Percentiles rank a stretch among this genome's conserved stretches.
These are phyloP conservation scores for Plicaturopsis crispa DNA, from an alignment of 768 basidiomycete genomes.

Conservation along the genomic window DNA sequence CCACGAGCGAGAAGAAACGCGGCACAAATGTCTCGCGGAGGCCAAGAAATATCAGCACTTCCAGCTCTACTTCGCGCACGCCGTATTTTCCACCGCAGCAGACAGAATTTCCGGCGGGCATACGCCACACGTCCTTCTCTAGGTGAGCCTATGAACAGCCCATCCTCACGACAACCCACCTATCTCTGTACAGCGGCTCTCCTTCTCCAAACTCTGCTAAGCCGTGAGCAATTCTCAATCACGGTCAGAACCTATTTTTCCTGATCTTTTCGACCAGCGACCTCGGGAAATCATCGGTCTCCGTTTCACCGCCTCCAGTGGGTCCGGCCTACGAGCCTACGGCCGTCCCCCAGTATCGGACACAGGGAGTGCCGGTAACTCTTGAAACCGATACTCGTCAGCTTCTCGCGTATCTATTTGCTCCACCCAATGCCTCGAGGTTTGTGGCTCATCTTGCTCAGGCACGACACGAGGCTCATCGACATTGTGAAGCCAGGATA, in stretches of 20 bases:
- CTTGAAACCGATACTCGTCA: slow-evolving; percentile 38
- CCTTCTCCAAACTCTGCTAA: too few relatives aligned
- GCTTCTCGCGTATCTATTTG: slow-evolving; percentile 65
- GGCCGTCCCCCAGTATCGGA: slow-evolving; percentile 13
- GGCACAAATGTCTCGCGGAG: slow-evolving; percentile 46
- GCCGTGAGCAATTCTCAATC: too few relatives aligned
- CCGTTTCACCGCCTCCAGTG: slow-evolving; percentile 17
- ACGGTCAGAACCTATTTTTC: slow-evolving; percentile 3
- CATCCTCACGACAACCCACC: slow-evolving; percentile 17
- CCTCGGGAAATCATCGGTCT: too few relatives aligned
- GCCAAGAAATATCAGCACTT: slow-evolving; percentile 54
- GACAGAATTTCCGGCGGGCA: too few relatives aligned
- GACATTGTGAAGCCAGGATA: too few relatives aligned
- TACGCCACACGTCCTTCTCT: too few relatives aligned
- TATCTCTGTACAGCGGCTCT: too few relatives aligned
- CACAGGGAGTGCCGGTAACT: slow-evolving; percentile 24
- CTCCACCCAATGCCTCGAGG: slow-evolving; percentile 47
- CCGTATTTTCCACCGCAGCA: too few relatives aligned
- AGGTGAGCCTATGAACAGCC: too few relatives aligned
- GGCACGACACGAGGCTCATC: background rate
- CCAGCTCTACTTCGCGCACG: too few relatives aligned
- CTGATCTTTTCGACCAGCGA: too few relatives aligned
- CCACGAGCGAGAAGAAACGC: slow-evolving; percentile 80
- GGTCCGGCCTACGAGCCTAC: too few relatives aligned
- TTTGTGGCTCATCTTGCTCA: background rate